phyloP scores from a whole-genome alignment of 352 stramenopile species.

The Blastocystis sp. region DNA sequence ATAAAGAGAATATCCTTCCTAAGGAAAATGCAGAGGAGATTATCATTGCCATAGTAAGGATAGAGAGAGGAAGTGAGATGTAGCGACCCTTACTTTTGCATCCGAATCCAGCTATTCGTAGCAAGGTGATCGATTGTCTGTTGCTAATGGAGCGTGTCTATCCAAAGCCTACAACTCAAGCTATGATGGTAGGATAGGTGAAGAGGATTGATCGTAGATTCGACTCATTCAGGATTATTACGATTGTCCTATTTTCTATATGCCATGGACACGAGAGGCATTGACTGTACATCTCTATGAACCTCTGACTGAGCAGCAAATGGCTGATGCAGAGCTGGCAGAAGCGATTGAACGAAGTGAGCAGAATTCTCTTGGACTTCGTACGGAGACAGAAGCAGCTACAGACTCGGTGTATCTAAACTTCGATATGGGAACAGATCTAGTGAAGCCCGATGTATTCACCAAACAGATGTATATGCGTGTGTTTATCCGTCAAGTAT shows the following conservation, averaged over 20 bases:
- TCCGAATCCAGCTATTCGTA: conserved; percentile 21
- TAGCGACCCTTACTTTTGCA: conserved; percentile 47
- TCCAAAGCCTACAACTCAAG: conserved; percentile 41
- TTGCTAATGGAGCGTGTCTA: conserved; percentile 57
- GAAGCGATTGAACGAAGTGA: conserved; percentile 8
- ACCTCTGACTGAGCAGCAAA: conserved; percentile 7
- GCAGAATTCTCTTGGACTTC: neutral
- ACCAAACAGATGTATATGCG: conserved; percentile 66
- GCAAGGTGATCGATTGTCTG: conserved; percentile 46
- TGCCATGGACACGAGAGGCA: conserved; percentile 41
- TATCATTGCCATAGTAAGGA: conserved; percentile 40
- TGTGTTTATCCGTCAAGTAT: conserved; percentile 20
- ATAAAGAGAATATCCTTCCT: conserved; percentile 39
- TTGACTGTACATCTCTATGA: conserved; percentile 33
- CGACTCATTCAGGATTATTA: conserved; percentile 54
- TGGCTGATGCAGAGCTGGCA: conserved; percentile 12
- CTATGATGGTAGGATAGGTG: conserved; percentile 23
- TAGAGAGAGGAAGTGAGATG: neutral
- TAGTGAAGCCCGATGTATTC: conserved; percentile 38
- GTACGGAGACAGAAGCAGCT: neutral
- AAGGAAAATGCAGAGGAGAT: conserved; percentile 38
- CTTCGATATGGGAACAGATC: conserved; percentile 59
- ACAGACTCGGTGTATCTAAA: neutral
- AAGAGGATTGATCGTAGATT: neutral
- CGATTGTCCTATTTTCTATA: conserved; percentile 53